Percentiles rank a stretch among this genome's conserved stretches.
phyloP scores from a whole-genome alignment of 805 yeast genomes.

The Wickerhamomyces pijperi region DNA sequence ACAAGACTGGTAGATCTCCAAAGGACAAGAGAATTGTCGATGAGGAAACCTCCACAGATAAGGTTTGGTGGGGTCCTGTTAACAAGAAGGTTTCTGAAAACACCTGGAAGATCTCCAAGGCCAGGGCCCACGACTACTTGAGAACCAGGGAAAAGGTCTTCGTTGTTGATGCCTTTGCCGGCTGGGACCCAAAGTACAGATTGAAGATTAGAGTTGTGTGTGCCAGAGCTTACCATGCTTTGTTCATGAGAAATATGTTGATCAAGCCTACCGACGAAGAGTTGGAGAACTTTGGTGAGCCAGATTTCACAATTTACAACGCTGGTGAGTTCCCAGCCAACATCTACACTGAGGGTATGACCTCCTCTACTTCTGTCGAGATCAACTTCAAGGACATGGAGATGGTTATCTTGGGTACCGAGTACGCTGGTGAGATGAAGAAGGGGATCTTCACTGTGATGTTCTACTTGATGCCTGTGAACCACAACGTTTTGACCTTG shows the following conservation, averaged over 20 bases:
- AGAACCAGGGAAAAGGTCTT: constrained; percentile 91
- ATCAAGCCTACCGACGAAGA: constrained; percentile 91
- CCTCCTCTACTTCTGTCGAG: constrained; percentile 90
- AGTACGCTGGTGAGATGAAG: constrained; percentile 99
- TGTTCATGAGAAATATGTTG: constrained; percentile 96
- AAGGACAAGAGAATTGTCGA: constrained; percentile 96
- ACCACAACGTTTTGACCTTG: constrained; percentile 80
- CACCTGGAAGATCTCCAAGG: constrained; percentile 92
- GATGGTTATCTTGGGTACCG: constrained; percentile 97
- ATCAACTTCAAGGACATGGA: constrained; percentile 96
- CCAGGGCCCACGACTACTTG: constrained; percentile 92
- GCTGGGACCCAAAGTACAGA: constrained; percentile 98
- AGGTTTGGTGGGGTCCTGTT: constrained; percentile 99
- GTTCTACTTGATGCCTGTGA: constrained; percentile 97
- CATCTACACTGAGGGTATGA: constrained; percentile 93
- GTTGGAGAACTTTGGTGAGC: constrained; percentile 83
- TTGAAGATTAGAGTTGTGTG: constrained; percentile 91
- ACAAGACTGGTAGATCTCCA: constrained; percentile 96
- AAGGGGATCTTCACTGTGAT: constrained; percentile 98
- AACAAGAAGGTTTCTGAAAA: constrained; percentile 88
- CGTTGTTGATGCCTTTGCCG: constrained; percentile 94
- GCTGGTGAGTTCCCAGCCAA: constrained; percentile 99
- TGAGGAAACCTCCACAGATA: constrained; percentile 71
- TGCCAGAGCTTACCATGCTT: constrained; percentile 97
- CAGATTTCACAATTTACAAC: constrained; percentile 95